Evolutionary conservation across 2,329 filamentous ascomycete species (phyloP), one percentile per base, ranked within the genome.

Genomic region (Aspergillus ruber): DNA sequence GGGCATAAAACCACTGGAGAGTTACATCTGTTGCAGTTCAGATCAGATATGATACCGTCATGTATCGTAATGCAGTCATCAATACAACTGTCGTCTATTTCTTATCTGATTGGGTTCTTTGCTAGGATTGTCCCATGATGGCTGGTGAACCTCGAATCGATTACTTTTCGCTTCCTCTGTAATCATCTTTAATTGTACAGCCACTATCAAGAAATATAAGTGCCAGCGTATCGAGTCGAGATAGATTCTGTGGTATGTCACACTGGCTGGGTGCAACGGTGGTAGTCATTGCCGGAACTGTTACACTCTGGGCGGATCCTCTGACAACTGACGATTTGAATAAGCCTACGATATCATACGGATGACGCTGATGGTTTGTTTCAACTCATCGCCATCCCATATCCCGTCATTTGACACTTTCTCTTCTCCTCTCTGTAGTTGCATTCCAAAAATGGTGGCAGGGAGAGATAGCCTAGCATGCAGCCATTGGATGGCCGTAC

Each of bases 211-310:
- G n/a, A n/a, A 29, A 12, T 29, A 29, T 29, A 29, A 29, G 25
- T 2, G 25, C 1, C 25, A 29, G 25, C 25, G 10, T 29, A 4
- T 29, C 25, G 25, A 12, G 10, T 29, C 9, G 25, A 29, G 25
- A 12, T 5, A 10, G 25, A 29, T 29, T 29, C 25, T 35, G 45
- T 50, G 51, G 51, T 48, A 54, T 48, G 50, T 53, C 50, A 53
- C 53, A 55, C 50, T 43, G 43, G 18, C 15, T 50, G 49, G 49
- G 54, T 58, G 56, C 54, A 56, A 58, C 56, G 56, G 56, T 58
- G 53, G 53, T 56, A 58, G 46, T 56, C 52, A 45, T 36, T 49
- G 46, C 43, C 25, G 50, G 45, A 49, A 58, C 52, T 54, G 56
- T 58, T 58, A 58, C 56, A 58, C 51, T 39, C 17, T 17, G 25